Evolutionary conservation across 768 basidiomycete genomes (phyloP).

Genomic region (Polyporus arcularius): DNA sequence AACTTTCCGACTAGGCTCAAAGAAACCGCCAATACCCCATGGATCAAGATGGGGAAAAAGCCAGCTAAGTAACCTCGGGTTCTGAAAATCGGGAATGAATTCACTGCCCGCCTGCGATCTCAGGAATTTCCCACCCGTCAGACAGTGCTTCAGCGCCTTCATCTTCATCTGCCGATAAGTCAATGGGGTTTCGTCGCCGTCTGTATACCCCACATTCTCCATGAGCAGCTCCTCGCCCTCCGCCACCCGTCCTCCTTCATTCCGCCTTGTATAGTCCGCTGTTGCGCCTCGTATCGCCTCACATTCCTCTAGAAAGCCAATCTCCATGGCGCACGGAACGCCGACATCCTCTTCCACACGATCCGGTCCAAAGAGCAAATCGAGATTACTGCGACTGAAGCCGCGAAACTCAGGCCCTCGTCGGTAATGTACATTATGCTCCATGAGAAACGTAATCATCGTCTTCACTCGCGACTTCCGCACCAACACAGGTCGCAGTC

Average conservation of each 20-base stretch:
- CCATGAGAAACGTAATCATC: not conserved
- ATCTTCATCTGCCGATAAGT: not conserved
- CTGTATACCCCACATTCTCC: not conserved
- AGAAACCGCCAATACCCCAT: slow-evolving; percentile 17
- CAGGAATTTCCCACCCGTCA: not conserved
- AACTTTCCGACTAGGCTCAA: too few species aligned
- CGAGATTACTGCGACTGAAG: not conserved
- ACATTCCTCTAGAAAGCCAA: not conserved
- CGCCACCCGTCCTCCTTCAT: not conserved
- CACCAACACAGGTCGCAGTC: not conserved
- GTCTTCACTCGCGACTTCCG: not conserved
- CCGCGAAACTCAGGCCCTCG: not conserved
- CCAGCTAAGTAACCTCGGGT: slow-evolving; percentile 2
- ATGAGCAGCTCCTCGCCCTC: not conserved
- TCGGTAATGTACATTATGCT: not conserved
- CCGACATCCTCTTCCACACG: not conserved
- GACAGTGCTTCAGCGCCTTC: not conserved
- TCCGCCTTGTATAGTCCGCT: not conserved
- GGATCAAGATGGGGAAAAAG: slow-evolving; percentile 21
- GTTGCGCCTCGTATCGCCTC: not conserved
- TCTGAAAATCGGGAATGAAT: slow-evolving; percentile 11
- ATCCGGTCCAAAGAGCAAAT: not conserved
- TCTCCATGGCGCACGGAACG: not conserved
- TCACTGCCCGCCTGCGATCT: not conserved
- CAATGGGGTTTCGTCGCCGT: not conserved